Evolutionary conservation across 2,329 filamentous ascomycete species (phyloP).

Genomic region (Corynespora cassiicola): DNA sequence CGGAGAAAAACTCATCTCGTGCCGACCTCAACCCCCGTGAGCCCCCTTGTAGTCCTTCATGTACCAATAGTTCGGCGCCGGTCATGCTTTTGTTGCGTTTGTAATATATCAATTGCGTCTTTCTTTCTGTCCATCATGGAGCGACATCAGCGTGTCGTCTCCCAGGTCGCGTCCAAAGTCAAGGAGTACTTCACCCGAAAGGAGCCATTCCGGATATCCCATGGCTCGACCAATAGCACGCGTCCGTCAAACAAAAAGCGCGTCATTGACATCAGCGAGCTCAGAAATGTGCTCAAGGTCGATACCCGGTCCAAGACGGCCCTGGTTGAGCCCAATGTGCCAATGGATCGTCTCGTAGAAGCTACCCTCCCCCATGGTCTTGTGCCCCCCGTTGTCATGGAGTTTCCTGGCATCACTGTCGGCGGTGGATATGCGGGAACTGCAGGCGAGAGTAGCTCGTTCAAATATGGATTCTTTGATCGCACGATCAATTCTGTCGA

Average conservation of each 20-base stretch:
- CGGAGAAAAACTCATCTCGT: no score
- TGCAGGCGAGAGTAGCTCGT: slow-evolving; percentile 72
- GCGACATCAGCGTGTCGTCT: slow-evolving; percentile 52
- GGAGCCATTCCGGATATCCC: slow-evolving; percentile 74
- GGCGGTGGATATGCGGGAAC: slow-evolving; percentile 73
- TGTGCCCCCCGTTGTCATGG: slow-evolving; percentile 72
- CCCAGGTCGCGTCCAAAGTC: slow-evolving; percentile 54
- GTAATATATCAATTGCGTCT: slow-evolving; percentile 1
- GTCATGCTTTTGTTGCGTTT: no score
- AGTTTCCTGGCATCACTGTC: slow-evolving; percentile 75
- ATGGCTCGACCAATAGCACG: slow-evolving; percentile 80
- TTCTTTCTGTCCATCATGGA: slow-evolving; percentile 33
- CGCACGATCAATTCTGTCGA: slow-evolving; percentile 67
- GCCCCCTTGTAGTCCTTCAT: no score
- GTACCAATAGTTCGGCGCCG: no score
- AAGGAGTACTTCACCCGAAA: slow-evolving; percentile 58
- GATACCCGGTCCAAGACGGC: slow-evolving; percentile 62
- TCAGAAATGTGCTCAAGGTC: slow-evolving; percentile 69
- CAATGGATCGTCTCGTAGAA: slow-evolving; percentile 69
- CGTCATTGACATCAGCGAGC: slow-evolving; percentile 70
- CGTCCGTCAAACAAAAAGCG: slow-evolving; percentile 55
- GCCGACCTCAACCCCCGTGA: no score
- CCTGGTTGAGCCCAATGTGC: slow-evolving; percentile 73
- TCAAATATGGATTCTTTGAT: slow-evolving; percentile 72
- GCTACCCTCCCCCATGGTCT: slow-evolving; percentile 63